Evolutionary conservation across 306 rosid genomes (phyloP).

Genomic region (Pterocarpus macrocarpus): DNA sequence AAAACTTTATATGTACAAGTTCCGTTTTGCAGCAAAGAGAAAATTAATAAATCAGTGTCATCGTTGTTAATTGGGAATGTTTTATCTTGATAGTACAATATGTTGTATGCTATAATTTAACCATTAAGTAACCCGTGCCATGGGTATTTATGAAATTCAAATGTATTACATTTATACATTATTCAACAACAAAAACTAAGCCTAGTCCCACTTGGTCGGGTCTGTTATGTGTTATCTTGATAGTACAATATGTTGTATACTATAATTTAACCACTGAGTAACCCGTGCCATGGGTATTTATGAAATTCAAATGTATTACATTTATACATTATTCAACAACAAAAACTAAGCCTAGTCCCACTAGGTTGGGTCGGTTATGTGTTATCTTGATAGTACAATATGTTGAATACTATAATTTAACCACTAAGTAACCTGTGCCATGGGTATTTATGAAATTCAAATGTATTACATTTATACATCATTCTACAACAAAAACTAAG

Average conservation of each 20-base stretch:
- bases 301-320: neutral
- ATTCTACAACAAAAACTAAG: no score
- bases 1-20: constrained; percentile 55
- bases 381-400: constrained; percentile 26
- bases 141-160: constrained; percentile 4
- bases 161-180: neutral
- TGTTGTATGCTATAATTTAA: constrained; percentile 45
- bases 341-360: no score
- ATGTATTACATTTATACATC: neutral
- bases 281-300: neutral
- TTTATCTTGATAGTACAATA: constrained; percentile 29
- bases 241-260: constrained; percentile 45
- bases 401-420: constrained; percentile 45
- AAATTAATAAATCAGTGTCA: constrained; percentile 35
- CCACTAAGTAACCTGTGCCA: neutral
- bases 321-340: neutral
- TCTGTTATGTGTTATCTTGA: constrained; percentile 20
- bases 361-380: no score
- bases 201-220: no score
- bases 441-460: constrained; percentile 4
- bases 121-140: neutral
- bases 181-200: no score
- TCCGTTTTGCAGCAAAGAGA: constrained; percentile 51
- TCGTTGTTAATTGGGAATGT: constrained; percentile 32
- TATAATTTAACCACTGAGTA: constrained; percentile 17